Conservation (phyloP, 1,139 yeast species). For the Kluyveromyces marxianus region DNA sequence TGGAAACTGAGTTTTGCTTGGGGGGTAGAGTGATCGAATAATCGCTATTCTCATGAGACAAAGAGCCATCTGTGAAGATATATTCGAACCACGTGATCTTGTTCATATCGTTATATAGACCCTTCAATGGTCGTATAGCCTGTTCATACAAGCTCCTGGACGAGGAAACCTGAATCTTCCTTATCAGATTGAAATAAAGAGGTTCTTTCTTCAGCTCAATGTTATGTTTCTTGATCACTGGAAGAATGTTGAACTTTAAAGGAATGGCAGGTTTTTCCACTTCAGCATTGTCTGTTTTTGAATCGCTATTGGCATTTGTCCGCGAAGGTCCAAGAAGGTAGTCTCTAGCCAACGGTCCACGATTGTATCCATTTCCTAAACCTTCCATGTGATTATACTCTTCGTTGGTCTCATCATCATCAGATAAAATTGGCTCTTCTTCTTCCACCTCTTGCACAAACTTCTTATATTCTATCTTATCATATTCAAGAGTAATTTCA, state of each 20-base stretch:
- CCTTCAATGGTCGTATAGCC: conserved; percentile 24
- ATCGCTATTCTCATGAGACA: conserved; percentile 24
- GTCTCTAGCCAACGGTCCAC: conserved; percentile 25
- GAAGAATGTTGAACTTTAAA: conserved; percentile 23
- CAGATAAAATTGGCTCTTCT: conserved; percentile 16
- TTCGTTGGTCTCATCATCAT: conserved; percentile 15
- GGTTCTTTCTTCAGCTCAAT: neutral
- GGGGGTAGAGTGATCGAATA: conserved; percentile 27
- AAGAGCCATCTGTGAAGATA: conserved; percentile 20
- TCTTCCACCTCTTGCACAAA: conserved; percentile 21
- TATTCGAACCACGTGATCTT: conserved; percentile 27
- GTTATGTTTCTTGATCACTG: conserved; percentile 9
- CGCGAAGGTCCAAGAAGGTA: conserved; percentile 24
- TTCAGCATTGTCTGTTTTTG: conserved; percentile 9
- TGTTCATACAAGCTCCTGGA: conserved; percentile 24
- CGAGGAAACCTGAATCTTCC: conserved; percentile 21
- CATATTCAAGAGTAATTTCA: conserved; percentile 26
- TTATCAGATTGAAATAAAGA: conserved; percentile 20
- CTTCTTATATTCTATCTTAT: conserved; percentile 24
- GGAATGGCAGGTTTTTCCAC: conserved; percentile 16
- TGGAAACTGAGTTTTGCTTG: conserved; percentile 22
- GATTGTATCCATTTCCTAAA: conserved; percentile 29
- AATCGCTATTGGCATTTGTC: conserved; percentile 5
- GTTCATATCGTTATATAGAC: conserved; percentile 22
- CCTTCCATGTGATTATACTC: conserved; percentile 29